Evolutionary conservation across 2,329 filamentous ascomycete genomes (phyloP).

Genomic region (Tolypocladium ophioglossoides): DNA sequence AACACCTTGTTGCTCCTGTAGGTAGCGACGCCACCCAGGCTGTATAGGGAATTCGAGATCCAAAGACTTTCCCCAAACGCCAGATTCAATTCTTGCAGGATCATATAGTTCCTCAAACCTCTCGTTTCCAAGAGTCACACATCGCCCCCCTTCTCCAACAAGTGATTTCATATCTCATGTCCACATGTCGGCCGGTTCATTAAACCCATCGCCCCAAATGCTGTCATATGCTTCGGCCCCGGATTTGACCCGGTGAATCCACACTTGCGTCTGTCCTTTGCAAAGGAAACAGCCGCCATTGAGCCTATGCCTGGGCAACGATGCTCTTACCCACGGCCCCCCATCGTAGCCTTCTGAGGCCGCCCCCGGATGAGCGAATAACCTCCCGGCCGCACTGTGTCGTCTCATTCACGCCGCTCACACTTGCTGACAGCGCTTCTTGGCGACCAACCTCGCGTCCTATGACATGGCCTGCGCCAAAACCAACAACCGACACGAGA

Average conservation of each 20-base stretch:
- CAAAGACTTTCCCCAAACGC: not conserved
- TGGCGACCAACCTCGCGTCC: conserved; percentile 56
- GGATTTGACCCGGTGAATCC: not conserved
- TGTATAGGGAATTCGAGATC: not conserved
- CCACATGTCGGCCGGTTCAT: not conserved
- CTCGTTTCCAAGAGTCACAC: not conserved
- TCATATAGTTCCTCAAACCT: not conserved
- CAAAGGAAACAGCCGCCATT: not conserved
- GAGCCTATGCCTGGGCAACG: conserved; percentile 24
- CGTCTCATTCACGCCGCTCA: conserved; percentile 32
- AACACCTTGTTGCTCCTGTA: not conserved
- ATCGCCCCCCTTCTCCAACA: not conserved
- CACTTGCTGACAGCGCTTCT: conserved; percentile 36
- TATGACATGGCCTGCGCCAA: conserved; percentile 58
- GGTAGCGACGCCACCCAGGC: not conserved
- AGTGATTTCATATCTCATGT: not conserved
- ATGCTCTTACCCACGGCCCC: conserved; percentile 40
- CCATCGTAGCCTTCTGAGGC: conserved; percentile 44
- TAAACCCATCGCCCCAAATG: not conserved
- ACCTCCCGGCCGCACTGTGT: conserved; percentile 43
- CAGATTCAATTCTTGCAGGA: not conserved
- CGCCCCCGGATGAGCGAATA: conserved; percentile 38
- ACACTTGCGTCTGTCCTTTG: not conserved
- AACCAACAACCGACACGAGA: conserved; percentile 56
- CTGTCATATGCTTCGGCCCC: not conserved